Base-by-base conservation (phyloP, 768 basidiomycete species). In the Suillus spraguei region DNA sequence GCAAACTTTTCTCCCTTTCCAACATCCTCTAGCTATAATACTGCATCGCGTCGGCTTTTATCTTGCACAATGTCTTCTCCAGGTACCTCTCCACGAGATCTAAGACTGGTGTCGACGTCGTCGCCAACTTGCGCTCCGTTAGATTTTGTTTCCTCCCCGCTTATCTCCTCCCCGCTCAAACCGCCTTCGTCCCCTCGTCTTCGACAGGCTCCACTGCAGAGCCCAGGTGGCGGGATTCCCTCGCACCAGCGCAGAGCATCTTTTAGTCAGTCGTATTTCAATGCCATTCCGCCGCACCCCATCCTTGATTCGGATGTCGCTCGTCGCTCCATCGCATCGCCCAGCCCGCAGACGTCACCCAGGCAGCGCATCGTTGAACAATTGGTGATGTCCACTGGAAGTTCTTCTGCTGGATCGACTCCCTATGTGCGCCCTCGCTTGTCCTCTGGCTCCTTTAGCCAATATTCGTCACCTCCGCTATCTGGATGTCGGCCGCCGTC, bases 91-190 rank as follows among this genome's bases (percentile, higher is more conserved):
- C 52, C 52, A 10, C 52, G 52, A 53, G 52, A 53, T 35, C 35
- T 35, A 6, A 53, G 33, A 53, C 52, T 53, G 32, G 32, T 9
- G 9, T 22, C 44, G 44, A 11, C 11, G n/a, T 5, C 44, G n/a
- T 52, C 32, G 16, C 32, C 32, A 35, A n/a, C 52, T n/a, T 53
- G 5, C 32, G 13, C 1, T 32, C 33, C 52, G 32, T 20, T n/a
- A n/a, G 33, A 53, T n/a, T 33, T 52, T 20, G 9, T 66, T 14
- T 60, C 75, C 5, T 76, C 22, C 46, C 22, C 46, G 5, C 22
- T 72, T 14, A 68, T 67, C 7, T 60, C 74, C 6, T 76, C 71
- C 14, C 74, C 69, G 50, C 64, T 74, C 22, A 70, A 71, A 17
- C 71, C 70, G 0, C 62, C 69, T 52, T 60, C 61, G 10, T 64